Percentiles rank a stretch among this genome's conserved stretches.
Evolutionary conservation across 768 basidiomycete genomes (phyloP).

Genomic region (Mycena venus): DNA sequence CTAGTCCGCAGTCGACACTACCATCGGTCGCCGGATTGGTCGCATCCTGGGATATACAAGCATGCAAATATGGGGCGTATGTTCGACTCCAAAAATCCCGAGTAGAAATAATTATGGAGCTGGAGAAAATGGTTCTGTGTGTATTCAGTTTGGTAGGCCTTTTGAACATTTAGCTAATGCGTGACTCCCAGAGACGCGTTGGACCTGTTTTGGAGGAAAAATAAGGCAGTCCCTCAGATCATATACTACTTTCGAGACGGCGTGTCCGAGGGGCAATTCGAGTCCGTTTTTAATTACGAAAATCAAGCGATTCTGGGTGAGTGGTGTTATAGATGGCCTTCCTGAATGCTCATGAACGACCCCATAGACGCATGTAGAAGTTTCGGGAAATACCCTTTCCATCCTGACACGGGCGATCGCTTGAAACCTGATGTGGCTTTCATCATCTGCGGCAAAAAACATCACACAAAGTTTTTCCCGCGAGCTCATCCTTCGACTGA

Average conservation of each 20-base stretch:
- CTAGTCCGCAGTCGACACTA: constrained; percentile 37
- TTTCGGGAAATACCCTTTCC: not conserved
- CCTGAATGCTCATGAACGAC: not conserved
- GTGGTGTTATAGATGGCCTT: not conserved
- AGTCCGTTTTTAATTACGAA: constrained; percentile 28
- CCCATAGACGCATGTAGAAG: not conserved
- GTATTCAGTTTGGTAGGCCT: not conserved
- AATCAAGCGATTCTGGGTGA: not conserved
- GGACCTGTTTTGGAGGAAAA: not conserved
- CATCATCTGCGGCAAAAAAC: not conserved
- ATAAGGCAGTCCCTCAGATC: not conserved
- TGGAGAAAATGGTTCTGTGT: constrained; percentile 60
- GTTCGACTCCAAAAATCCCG: constrained; percentile 66
- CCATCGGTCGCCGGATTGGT: constrained; percentile 56
- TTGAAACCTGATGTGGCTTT: not conserved
- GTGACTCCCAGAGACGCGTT: not conserved
- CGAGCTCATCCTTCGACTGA: not conserved
- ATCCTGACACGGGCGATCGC: no score
- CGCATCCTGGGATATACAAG: constrained; percentile 65
- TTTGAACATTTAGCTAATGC: not conserved
- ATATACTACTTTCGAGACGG: constrained; percentile 45
- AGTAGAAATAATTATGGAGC: constrained; percentile 69
- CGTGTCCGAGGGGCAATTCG: constrained; percentile 50
- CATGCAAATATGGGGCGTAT: constrained; percentile 68
- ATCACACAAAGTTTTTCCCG: constrained; percentile 5